Base-by-base conservation (phyloP, 75 land plant genomes). In the Isoetes taiwanensis region DNA sequence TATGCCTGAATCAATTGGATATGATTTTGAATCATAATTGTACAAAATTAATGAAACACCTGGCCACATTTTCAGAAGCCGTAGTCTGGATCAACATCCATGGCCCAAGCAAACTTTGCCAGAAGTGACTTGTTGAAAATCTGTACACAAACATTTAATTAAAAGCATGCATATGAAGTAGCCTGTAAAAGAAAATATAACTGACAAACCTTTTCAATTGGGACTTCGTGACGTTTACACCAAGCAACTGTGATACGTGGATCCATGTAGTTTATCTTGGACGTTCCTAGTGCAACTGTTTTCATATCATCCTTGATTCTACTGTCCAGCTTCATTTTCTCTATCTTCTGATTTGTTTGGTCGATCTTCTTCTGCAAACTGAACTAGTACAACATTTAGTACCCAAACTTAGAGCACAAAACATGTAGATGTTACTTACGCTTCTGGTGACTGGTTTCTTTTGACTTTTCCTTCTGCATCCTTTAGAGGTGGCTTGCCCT, bases 201-300 rank as follows among this genome's bases (percentile, higher is more conserved):
- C 14, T 28, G 32, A 4, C 29, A 57, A 20, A 94, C 90, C 90
- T 94, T 94, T 70, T 94, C 99, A 72, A 94, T 94, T 2, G 99
- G 96, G 43, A 94, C 94, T 63, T 94, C 99, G 57, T 88, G 80
- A 4, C 86, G 77, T 61, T 94, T 94, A 75, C 99, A 94, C 99
- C 99, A 94, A 38, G 99, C 99, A 50, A 94, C 99, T 30, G 99
- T 63, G 26, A 94, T 94, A 41, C 99, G 74, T 35, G 99, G 99
- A 64, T 94, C 99, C 77, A 84, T 79, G 61, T 94, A 94, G 59
- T 94, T 94, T 65, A 94, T 81, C 69, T 88, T 94, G 35, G 99
- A 94, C 30, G 99, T 94, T 41, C 99, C 99, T 53, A 94, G 61
- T 5, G 99, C 99, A 11, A 94, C 95, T 29, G 85, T 82, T 59